Base-by-base conservation (phyloP, 2,329 filamentous ascomycete species). In the Calonectria pseudoturangicola region DNA sequence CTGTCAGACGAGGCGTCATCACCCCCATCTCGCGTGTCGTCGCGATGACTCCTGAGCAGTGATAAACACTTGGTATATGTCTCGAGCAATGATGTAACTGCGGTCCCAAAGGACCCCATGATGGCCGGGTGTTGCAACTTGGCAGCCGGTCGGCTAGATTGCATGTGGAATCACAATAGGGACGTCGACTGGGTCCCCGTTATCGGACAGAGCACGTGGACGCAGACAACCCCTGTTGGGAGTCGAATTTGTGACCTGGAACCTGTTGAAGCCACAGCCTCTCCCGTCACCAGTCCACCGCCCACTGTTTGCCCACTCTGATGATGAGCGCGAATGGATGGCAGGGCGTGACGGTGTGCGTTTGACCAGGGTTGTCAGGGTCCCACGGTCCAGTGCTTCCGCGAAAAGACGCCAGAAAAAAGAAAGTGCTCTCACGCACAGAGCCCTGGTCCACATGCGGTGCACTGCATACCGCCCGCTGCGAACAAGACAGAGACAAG, bases 21-120 rank as follows among this genome's bases (percentile, higher is more conserved):
- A 51, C 74, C 72, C 39, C 68, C 76, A 15, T 63, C 25, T 41
- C 74, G 70, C 36, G 68, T 76, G 13, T 63, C 65, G 28, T 68
- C 69, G 48, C 80, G 80, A 67, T 84, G 80, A 12, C 80, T 79
- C 73, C 85, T 86, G 8, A 88, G 80, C 15, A 88, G 82, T 18
- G 83, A 81, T 41, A 88, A 81, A 73, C 87, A 87, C 73, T 83
- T 87, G 62, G 84, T 83, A 70, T 89, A 90, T 15, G 86, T 86
- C 60, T 87, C 84, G 21, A 90, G 79, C 16, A 90, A 82, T 9
- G 84, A 84, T 4, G 81, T 80, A 54, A 90, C 84, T 21, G 83
- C 83, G 64, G 84, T 81, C 65, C 86, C 84, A 73, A 90, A 88
- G 43, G 83, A 80, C 30, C 81, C 84, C 84, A 80, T 76, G 51